These are phyloP conservation scores for Corylus avellana DNA, from an alignment of 306 rosid species.

Conservation along the genomic window DNA sequence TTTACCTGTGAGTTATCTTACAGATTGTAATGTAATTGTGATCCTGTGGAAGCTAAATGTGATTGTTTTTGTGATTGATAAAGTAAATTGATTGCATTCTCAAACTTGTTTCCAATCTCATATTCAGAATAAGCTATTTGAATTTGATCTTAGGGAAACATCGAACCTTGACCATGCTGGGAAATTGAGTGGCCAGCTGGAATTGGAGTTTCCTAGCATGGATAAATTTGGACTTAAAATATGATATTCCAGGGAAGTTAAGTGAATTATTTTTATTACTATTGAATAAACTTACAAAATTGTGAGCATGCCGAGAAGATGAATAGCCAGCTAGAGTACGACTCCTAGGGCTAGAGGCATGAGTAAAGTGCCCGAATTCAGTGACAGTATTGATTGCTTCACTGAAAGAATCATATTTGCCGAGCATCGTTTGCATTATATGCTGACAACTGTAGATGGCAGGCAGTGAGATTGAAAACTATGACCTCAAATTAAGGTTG, in stretches of 20 bases:
- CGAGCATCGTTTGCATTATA: not conserved
- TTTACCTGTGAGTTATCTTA: slow-evolving; percentile 75
- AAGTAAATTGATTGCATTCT: slow-evolving; percentile 8
- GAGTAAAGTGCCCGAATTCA: not conserved
- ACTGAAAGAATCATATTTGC: not conserved
- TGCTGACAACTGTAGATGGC: not conserved
- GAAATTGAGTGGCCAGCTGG: not conserved
- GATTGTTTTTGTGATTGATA: slow-evolving; percentile 8
- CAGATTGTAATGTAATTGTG: slow-evolving; percentile 2
- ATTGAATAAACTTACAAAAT: not conserved
- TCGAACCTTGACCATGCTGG: not conserved
- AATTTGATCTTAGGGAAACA: not conserved
- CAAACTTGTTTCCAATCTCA: not conserved
- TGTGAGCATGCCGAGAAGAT: not conserved
- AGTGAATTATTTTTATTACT: not conserved
- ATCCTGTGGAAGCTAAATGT: slow-evolving; percentile 1
- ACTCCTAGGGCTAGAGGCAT: not conserved
- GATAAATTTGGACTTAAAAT: not conserved
- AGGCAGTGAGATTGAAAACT: not conserved
- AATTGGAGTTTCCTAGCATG: not conserved
- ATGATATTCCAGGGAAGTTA: not conserved
- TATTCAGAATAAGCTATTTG: not conserved
- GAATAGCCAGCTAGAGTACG: not conserved
- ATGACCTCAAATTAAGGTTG: too few species aligned
- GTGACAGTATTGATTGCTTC: not conserved